Evolutionary conservation across 2,329 filamentous ascomycete species (phyloP).

Genomic region (Stagonosporopsis cucurbitacearum): DNA sequence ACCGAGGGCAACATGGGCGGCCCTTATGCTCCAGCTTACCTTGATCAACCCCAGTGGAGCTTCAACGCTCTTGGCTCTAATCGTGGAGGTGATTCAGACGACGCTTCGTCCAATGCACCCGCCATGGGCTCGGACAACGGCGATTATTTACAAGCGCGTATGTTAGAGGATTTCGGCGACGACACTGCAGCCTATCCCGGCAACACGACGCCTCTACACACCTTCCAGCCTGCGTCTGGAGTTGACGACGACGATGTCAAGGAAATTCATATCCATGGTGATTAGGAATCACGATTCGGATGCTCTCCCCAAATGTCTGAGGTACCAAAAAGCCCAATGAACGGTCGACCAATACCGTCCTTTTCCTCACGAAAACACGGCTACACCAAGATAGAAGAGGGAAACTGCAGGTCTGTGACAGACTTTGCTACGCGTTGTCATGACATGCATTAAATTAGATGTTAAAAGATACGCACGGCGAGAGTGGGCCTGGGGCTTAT

Average conservation of each 20-base stretch:
- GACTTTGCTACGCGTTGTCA: constrained; percentile 5
- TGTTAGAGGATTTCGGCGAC: constrained; percentile 32
- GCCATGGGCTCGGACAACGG: constrained; percentile 28
- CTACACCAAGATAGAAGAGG: neutral
- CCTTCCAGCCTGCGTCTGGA: constrained; percentile 20
- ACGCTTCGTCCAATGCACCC: constrained; percentile 32
- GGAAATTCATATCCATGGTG: constrained; percentile 23
- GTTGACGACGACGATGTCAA: constrained; percentile 33
- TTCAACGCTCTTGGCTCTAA: constrained; percentile 23
- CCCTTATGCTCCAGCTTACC: constrained; percentile 11
- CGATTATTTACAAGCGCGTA: constrained; percentile 15
- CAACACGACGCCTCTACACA: constrained; percentile 31
- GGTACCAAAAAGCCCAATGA: neutral
- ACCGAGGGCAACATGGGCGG: constrained; percentile 11
- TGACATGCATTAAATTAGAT: constrained; percentile 18
- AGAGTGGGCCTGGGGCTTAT: neutral
- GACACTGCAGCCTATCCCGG: constrained; percentile 24
- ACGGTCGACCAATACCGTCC: neutral
- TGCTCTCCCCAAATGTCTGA: neutral
- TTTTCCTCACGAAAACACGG: neutral
- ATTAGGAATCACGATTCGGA: neutral
- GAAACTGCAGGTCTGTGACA: neutral
- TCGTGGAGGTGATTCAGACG: constrained; percentile 21
- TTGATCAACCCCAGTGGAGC: constrained; percentile 30
- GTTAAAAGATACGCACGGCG: constrained; percentile 1